These are phyloP conservation scores for Agrocybe pediades DNA, from an alignment of 768 basidiomycete species.

Conservation along the genomic window DNA sequence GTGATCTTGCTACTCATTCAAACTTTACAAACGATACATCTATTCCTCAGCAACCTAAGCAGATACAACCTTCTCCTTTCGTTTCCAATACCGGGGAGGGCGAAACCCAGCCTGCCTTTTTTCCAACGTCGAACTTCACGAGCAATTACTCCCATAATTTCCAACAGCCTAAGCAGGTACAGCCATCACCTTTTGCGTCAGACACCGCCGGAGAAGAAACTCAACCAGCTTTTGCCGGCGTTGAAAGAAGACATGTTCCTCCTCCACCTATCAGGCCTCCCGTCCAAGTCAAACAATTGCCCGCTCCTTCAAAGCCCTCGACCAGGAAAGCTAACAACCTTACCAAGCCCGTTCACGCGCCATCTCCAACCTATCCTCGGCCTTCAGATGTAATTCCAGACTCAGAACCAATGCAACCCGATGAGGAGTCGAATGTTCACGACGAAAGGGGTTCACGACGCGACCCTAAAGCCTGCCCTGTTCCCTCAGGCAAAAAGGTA, in stretches of 20 bases:
- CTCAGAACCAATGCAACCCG: constrained; percentile 41
- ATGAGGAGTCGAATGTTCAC: not conserved
- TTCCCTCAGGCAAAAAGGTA: not conserved
- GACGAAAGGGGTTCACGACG: not conserved
- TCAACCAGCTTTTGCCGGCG: constrained; percentile 16
- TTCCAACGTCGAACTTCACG: not conserved
- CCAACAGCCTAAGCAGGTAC: not conserved
- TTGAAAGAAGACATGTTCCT: not conserved
- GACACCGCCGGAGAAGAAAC: constrained; percentile 8
- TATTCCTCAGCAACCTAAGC: not conserved
- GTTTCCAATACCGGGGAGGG: too few species aligned
- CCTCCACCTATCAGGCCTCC: not conserved
- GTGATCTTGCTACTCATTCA: constrained; percentile 5
- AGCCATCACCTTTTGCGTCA: not conserved
- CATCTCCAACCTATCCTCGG: constrained; percentile 7
- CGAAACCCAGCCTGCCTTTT: too few species aligned
- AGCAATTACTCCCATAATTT: not conserved
- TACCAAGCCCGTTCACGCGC: not conserved
- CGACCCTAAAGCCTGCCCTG: not conserved
- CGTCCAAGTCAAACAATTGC: not conserved
- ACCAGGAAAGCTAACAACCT: not conserved
- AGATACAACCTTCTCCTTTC: not conserved
- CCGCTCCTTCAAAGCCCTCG: not conserved
- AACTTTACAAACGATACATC: not conserved
- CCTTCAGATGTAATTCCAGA: constrained; percentile 61